Evolutionary conservation across 805 yeast species (phyloP).

Genomic region (Nakazawaea siamensis): DNA sequence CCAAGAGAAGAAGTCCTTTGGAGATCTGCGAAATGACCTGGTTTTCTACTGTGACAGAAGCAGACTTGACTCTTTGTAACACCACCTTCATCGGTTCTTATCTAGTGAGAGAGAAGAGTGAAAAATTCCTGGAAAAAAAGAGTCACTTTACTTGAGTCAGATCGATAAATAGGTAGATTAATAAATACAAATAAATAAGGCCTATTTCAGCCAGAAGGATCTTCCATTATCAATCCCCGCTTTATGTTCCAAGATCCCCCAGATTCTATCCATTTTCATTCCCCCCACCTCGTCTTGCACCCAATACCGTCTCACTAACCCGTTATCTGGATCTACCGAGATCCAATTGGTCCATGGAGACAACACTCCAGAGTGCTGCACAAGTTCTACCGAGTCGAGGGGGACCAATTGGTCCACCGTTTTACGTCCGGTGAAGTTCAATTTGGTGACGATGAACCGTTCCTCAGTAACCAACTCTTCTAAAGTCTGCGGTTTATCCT

Average conservation of each 20-base stretch:
- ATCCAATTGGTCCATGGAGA: slow-evolving; percentile 42
- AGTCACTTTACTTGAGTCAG: background rate
- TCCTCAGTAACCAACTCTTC: slow-evolving; percentile 58
- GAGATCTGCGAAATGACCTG: slow-evolving; percentile 65
- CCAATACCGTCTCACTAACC: slow-evolving; percentile 34
- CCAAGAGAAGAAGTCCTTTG: slow-evolving; percentile 70
- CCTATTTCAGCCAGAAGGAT: slow-evolving; percentile 14
- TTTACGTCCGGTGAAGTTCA: slow-evolving; percentile 58
- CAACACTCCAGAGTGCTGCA: background rate
- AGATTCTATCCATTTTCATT: slow-evolving; percentile 71
- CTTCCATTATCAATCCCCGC: slow-evolving; percentile 66
- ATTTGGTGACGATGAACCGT: slow-evolving; percentile 56
- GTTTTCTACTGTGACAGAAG: slow-evolving; percentile 80
- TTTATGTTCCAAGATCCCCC: slow-evolving; percentile 74
- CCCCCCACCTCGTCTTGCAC: slow-evolving; percentile 75
- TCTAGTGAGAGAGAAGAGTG: background rate
- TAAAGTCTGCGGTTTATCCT: slow-evolving; percentile 53
- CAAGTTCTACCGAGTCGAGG: slow-evolving; percentile 24
- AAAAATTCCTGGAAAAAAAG: background rate
- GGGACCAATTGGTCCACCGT: slow-evolving; percentile 54
- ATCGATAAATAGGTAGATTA: background rate
- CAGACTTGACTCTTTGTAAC: slow-evolving; percentile 80
- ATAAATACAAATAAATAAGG: slow-evolving; percentile 1
- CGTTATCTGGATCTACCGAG: slow-evolving; percentile 27
- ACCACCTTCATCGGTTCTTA: slow-evolving; percentile 66